Percentiles rank a stretch among this genome's conserved stretches.
These are phyloP conservation scores for Talaromyces proteolyticus DNA, from an alignment of 495 filamentous ascomycete species.

Conservation along the genomic window DNA sequence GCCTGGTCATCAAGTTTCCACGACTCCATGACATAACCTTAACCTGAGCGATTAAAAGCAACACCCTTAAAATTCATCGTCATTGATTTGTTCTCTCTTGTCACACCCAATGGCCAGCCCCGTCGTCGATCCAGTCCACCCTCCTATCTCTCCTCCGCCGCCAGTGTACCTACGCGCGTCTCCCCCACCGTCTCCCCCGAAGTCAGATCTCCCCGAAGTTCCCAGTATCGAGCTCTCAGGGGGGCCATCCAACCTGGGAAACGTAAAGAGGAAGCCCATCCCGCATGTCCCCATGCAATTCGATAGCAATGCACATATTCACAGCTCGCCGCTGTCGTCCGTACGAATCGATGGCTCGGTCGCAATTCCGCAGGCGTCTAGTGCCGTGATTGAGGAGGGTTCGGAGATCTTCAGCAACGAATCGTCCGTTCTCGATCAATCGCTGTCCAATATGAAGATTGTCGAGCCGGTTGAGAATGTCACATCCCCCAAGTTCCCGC, in stretches of 20 bases:
- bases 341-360: conserved; percentile 31
- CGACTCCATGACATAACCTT: background rate
- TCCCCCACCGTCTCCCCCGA: conserved; percentile 19
- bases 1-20: too few relatives aligned
- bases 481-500: conserved; percentile 40
- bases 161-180: conserved; percentile 37
- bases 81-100: too few relatives aligned
- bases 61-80: too few relatives aligned
- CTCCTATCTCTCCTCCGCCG: conserved; percentile 31
- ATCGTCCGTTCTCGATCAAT: conserved; percentile 20
- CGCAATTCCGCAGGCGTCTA: conserved; percentile 26
- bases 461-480: conserved; percentile 14
- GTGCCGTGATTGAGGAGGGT: conserved; percentile 25
- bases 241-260: conserved; percentile 3
- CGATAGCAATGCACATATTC: conserved; percentile 18
- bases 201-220: conserved; percentile 12
- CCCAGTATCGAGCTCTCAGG: conserved; percentile 11
- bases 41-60: too few relatives aligned
- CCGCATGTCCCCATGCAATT: conserved; percentile 10
- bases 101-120: conserved; percentile 24
- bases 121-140: conserved; percentile 18
- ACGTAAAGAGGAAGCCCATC: conserved; percentile 22
- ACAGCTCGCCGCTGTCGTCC: conserved; percentile 32
- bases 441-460: conserved; percentile 12
- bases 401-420: conserved; percentile 16